phyloP scores from a whole-genome alignment of 805 yeast genomes.

The Zygosaccharomyces kombuchaensis region DNA sequence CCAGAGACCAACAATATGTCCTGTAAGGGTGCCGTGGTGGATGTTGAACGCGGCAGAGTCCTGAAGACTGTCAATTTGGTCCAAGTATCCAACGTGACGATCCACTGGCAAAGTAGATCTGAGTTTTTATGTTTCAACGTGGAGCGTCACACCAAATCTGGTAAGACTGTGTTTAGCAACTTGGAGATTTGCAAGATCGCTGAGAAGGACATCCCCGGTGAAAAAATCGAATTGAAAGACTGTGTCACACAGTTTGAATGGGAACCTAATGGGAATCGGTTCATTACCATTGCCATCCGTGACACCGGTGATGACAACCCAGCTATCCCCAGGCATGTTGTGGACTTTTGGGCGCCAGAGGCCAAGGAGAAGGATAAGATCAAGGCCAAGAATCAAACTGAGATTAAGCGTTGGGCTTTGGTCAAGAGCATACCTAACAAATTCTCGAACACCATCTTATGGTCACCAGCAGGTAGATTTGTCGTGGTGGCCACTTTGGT shows the following conservation, averaged over 20 bases:
- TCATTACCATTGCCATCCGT: constrained; percentile 67
- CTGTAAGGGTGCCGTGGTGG: constrained; percentile 89
- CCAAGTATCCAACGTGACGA: constrained; percentile 85
- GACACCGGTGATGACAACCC: constrained; percentile 51
- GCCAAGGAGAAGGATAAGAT: constrained; percentile 47
- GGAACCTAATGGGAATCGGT: constrained; percentile 93
- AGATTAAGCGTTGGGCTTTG: constrained; percentile 52
- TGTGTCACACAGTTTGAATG: constrained; percentile 84
- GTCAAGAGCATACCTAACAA: constrained; percentile 57
- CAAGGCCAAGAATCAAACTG: constrained; percentile 31
- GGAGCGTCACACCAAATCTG: constrained; percentile 94
- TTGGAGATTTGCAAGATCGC: constrained; percentile 83
- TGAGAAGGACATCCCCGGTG: constrained; percentile 92
- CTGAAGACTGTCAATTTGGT: constrained; percentile 89
- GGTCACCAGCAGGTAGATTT: constrained; percentile 94
- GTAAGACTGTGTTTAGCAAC: constrained; percentile 85
- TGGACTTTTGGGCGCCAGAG: constrained; percentile 83
- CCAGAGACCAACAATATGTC: constrained; percentile 92
- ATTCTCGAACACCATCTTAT: constrained; percentile 65
- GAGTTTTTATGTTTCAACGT: constrained; percentile 87
- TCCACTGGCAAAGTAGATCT: constrained; percentile 92
- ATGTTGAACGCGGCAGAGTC: constrained; percentile 75
- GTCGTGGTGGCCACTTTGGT: constrained; percentile 50
- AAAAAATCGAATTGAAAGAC: constrained; percentile 88
- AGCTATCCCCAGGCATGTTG: constrained; percentile 58